These are phyloP conservation scores for Alternaria gaisen DNA, from an alignment of 2,329 filamentous ascomycete genomes.

Conservation along the genomic window DNA sequence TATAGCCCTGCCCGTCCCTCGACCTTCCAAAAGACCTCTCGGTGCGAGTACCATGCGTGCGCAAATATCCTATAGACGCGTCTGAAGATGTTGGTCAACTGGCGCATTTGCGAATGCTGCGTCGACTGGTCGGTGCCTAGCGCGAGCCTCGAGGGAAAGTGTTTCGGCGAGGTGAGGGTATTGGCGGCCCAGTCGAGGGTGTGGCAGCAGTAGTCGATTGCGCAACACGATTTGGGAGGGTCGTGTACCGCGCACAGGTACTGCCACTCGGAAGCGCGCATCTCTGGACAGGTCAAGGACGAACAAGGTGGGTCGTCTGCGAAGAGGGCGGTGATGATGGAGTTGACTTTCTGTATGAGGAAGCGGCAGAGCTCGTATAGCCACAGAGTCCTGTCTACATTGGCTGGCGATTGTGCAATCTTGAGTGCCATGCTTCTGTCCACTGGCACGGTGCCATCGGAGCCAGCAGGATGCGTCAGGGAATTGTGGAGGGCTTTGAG, in stretches of 20 bases:
- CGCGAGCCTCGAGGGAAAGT: slow-evolving; percentile 86
- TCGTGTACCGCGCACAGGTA: slow-evolving; percentile 98
- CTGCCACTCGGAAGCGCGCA: slow-evolving; percentile 99
- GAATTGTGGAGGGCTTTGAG: slow-evolving; percentile 90
- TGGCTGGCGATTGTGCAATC: slow-evolving; percentile 80
- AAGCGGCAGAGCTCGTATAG: slow-evolving; percentile 98
- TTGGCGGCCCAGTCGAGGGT: slow-evolving; percentile 98
- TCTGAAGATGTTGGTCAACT: slow-evolving; percentile 93
- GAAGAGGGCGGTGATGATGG: slow-evolving; percentile 89
- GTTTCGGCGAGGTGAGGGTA: slow-evolving; percentile 90
- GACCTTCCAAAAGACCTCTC: slow-evolving; percentile 92
- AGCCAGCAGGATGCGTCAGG: slow-evolving; percentile 70
- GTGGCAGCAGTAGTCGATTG: slow-evolving; percentile 98
- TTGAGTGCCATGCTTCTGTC: slow-evolving; percentile 76
- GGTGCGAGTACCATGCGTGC: slow-evolving; percentile 98
- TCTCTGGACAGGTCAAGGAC: slow-evolving; percentile 89
- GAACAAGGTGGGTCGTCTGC: slow-evolving; percentile 91
- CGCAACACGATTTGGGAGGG: slow-evolving; percentile 94
- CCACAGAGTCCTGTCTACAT: slow-evolving; percentile 89
- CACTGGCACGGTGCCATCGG: slow-evolving; percentile 72
- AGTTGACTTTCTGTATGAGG: slow-evolving; percentile 92
- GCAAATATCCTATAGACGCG: slow-evolving; percentile 96
- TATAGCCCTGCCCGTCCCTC: slow-evolving; percentile 93
- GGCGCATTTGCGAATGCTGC: slow-evolving; percentile 70
- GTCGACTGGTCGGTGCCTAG: slow-evolving; percentile 57